Evolutionary conservation across 257 asterid species (phyloP), one percentile per base, ranked within the genome.

Genomic region (Solanum gracilifrons): DNA sequence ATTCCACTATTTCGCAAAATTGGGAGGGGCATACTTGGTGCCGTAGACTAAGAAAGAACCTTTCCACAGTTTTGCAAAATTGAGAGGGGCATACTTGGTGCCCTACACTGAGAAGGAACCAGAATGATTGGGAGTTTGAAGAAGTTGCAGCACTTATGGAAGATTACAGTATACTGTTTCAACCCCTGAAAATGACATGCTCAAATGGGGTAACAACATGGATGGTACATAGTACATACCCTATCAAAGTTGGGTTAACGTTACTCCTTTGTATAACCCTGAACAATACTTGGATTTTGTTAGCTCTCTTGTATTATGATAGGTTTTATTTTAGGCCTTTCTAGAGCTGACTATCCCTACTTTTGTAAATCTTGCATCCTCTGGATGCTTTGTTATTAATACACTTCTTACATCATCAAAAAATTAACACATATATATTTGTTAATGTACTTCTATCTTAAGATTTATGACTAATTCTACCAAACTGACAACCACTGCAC

Each of bases 41-140:
- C 12, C 25, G 0, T 20, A 58, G 25, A 58, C 66, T 3, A 20
- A 58, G 0, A 20, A 20, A 0, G 25, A 20, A 58, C 25, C 0
- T 58, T 58, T 58, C 66, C 66, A 58, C 66, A 0, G 66, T 58
- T 20, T 20, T 5, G 5, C 25, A 20, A 20, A 58, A 7, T 58
- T 58, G 25, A 7, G 66, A 20, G 66, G 66, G 66, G 66, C 66
- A 58, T 58, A 58, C 25, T 58, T 58, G 66, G 66, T 7, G 66
- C 66, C 66, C 25, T 58, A 58, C 0, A 58, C 66, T 58, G 66
- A 58, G 25, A 58, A 20, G 25, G 66, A 58, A 58, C 66, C 64
- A 55, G 64, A 55, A 55, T 20, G 64, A 55, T 55, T 55, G 25
- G 11, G 0, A 55, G 64, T 55, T 20, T 20, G 25, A 55, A 55